Base-by-base conservation (phyloP, 2,329 filamentous ascomycete species). In the Diplodia sapinea region DNA sequence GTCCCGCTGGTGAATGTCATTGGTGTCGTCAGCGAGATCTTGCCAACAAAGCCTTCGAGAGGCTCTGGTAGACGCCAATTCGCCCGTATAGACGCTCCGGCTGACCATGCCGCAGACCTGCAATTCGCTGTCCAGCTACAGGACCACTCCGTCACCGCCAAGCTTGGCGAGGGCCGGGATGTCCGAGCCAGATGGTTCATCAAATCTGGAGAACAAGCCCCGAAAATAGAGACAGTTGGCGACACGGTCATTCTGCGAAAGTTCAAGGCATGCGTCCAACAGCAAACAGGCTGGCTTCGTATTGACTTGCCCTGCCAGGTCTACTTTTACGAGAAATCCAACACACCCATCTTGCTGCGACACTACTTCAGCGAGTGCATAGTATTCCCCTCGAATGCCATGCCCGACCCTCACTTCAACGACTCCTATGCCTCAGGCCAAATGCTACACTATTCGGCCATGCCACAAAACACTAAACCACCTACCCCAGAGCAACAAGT, bases 211-310 rank as follows among this genome's bases (percentile, higher is more conserved):
- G 12, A 29, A 2, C 26, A 67, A 1, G 69, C 86, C 26, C 85
- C 87, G 4, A 75, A 77, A 13, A 76, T 86, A 20, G 72, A 76
- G 20, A 75, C 79, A 1, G 76, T 81, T 2, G 85, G 86, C 5
- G 91, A 94, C 77, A 81, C 92, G n/a, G 79, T 93, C 5, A 76
- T 93, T 4, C 71, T 93, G 15, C 83, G 85, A 51, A 72, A n/a
- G 7, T 31, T 56, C 17, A 64, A 64, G 47, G 33, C 55, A 9
- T 8, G 47, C 15, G 20, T 13, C 17, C 43, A 26, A 38, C 4
- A 4, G 26, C 15, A 20, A 26, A 3, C 13, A n/a, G 4, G 4
- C 8, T 12, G 6, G n/a, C 20, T 6, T 33, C 20, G 8, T 33
- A 6, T 20, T 12, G 17, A 17, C 26, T n/a, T 20, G 17, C 20